Evolutionary conservation across 441 rosid species (phyloP).

Genomic region (Eugenia klotzschiana): DNA sequence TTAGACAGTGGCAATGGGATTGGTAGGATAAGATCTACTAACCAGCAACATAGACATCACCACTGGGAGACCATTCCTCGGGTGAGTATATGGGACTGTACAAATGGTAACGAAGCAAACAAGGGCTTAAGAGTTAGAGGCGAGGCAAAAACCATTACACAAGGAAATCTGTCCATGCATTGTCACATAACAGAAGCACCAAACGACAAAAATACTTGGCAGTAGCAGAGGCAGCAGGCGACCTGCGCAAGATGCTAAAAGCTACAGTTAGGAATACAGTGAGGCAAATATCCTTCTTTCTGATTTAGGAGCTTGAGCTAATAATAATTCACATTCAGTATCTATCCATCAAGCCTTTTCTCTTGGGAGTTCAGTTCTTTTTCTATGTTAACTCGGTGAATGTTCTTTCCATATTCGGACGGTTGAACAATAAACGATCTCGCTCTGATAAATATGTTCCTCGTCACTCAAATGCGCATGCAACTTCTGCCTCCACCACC

Average conservation of each 20-base stretch:
- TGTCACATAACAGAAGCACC: background rate
- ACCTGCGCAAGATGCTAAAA: background rate
- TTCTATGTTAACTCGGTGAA: background rate
- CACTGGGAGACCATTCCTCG: slow-evolving; percentile 60
- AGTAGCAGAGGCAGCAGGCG: background rate
- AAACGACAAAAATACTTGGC: background rate
- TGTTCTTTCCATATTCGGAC: background rate
- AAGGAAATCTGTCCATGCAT: background rate
- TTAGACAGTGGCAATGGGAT: background rate
- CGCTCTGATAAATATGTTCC: background rate
- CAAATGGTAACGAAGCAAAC: background rate
- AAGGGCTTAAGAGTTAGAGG: background rate
- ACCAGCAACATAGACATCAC: slow-evolving; percentile 82
- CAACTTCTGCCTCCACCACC: background rate
- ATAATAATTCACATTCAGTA: background rate
- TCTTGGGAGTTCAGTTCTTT: background rate
- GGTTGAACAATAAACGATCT: background rate
- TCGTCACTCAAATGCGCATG: background rate
- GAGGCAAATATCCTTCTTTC: background rate
- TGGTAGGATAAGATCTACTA: background rate
- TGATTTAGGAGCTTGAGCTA: background rate
- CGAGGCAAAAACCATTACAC: background rate
- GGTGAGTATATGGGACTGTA: slow-evolving; percentile 69
- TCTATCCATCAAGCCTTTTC: background rate
- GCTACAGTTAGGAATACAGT: rapidly evolving